Base-by-base conservation (phyloP, 192 early-diverging fungal species). In the Backusella liffmaniae region DNA sequence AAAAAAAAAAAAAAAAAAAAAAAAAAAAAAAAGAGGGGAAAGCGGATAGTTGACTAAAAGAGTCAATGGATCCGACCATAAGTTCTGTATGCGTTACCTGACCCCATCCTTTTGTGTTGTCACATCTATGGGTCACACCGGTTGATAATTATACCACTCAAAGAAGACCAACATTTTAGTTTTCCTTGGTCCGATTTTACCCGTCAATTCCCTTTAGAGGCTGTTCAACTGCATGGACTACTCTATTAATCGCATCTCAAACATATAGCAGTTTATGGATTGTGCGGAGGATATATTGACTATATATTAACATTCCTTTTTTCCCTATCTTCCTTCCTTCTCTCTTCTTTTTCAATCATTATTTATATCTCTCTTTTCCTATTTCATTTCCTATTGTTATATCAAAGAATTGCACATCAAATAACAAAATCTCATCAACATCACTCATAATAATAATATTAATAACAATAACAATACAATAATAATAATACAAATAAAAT, bases 191-290 rank as follows among this genome's bases (percentile, higher is more conserved):
- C 70, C 70, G 70, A 72, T 32, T 42, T 72, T 72, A 53, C 70
- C 70, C 70, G 70, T 51, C 44, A 42, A 72, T 51, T 72, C 70
- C 70, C 41, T 72, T 53, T 72, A 69, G 67, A 69, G 67, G 67
- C 9, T 72, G 37, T 29, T 32, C 42, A 42, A 34, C 39, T 72
- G 26, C 70, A 39, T 68, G 67, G 67, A 36, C 67, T 21, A 68
- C 30, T 35, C 15, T 21, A n/a, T 23, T 62, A 62, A 62, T 62
- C 56, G 56, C 56, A 62, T 62, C 56, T 62, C 56, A 62, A 62
- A 62, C 56, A 62, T 62, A 62, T 62, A 62, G 56, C 56, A 29
- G 56, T 62, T 62, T 62, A 62, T 62, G 56, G 56, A 29, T 62
- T 62, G 46, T 62, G 56, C 56, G 56, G 56, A 62, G 56, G 56